phyloP scores from a whole-genome alignment of 1,284 basidiomycete genomes.

The Pseudozyma thailandica region DNA sequence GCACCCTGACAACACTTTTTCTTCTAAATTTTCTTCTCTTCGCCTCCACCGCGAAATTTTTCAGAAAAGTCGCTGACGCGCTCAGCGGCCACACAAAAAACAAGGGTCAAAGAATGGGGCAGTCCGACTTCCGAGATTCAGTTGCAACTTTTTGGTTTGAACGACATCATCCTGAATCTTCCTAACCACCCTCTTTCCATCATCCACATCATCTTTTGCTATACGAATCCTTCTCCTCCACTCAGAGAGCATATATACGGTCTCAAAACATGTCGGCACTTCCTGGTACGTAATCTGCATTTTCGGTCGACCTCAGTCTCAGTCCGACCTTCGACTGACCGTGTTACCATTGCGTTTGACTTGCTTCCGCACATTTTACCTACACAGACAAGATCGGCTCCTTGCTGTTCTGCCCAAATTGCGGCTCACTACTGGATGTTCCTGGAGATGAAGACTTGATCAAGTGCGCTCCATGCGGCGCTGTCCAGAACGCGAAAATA shows the following conservation, averaged over 20 bases:
- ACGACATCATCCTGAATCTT: neutral
- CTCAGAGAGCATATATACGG: too few relatives aligned
- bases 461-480: slow-evolving; percentile 86
- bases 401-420: slow-evolving; percentile 90
- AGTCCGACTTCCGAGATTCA: slow-evolving; percentile 37
- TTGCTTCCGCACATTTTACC: neutral
- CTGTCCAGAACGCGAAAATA: slow-evolving; percentile 79
- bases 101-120: slow-evolving; percentile 12
- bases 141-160: slow-evolving; percentile 14
- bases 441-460: slow-evolving; percentile 82
- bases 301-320: too few relatives aligned
- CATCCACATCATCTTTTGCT: neutral
- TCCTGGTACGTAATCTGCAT: slow-evolving; percentile 25
- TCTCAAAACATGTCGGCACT: slow-evolving; percentile 34
- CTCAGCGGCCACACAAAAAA: slow-evolving; percentile 4
- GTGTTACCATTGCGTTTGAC: neutral
- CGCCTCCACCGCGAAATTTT: slow-evolving; percentile 38
- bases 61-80: neutral
- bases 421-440: slow-evolving; percentile 86
- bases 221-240: neutral
- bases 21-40: slow-evolving; percentile 23
- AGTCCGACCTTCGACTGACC: neutral
- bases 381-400: slow-evolving; percentile 75
- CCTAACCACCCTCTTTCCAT: neutral
- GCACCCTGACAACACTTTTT: slow-evolving; percentile 3